Evolutionary conservation across 257 asterid species (phyloP), one percentile per base, ranked within the genome.

Genomic region (Solanum peruvianum): DNA sequence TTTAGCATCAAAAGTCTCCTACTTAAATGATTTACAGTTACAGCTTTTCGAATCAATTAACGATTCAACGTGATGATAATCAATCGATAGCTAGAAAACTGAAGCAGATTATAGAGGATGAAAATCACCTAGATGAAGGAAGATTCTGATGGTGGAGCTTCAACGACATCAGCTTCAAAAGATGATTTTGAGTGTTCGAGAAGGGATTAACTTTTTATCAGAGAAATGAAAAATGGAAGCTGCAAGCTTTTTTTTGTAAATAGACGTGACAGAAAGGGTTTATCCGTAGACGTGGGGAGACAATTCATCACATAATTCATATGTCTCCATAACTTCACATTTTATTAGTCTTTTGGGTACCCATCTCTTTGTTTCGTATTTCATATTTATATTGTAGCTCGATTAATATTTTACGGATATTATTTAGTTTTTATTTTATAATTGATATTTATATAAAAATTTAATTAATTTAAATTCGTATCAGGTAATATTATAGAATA

Each of bases 271-370:
- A 62, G 0, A 9, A 10, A 60, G 83, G 49, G 91, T 88, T 87
- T 92, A 91, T 92, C 96, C 91, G 87, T 47, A 88, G 76, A 94
- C 95, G 95, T 93, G 97, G 92, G 91, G 92, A 69, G 85, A 76
- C 82, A 29, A 81, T 86, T 11, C 60, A 92, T 91, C 95, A 93
- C 96, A 92, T 52, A 77, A 69, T 82, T 77, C 83, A 1, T 41
- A 23, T 41, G 23, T 10, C 58, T 76, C 11, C 6, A 23, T 39
- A 15, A 39, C 56, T 72, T 35, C 33, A 52, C 60, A 52, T 52
- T 52, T 52, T 52, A 52, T 52, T 6, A 16, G 62, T 16, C 4
- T 52, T 52, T 52, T 6, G 1, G 13, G 1, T 1, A 4, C 18
- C n/a, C 11, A 52, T 52, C n/a, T 52, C n/a, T 7, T 7, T 18